These are phyloP conservation scores for Tricholoma saponaceum DNA, from an alignment of 768 basidiomycete species.

Conservation along the genomic window DNA sequence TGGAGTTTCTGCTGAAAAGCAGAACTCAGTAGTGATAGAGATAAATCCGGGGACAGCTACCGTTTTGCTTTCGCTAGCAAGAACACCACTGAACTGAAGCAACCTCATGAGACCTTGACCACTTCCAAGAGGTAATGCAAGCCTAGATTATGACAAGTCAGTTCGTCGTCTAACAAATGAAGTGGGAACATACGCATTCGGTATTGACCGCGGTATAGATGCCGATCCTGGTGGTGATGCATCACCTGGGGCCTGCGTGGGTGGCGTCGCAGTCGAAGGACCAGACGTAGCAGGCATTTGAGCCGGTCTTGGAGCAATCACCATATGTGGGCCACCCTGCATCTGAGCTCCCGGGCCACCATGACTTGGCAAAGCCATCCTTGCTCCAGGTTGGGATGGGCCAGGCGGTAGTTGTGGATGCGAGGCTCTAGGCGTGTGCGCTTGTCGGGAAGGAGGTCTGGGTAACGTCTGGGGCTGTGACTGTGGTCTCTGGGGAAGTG, in stretches of 20 bases:
- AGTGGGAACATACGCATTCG: constrained; percentile 8
- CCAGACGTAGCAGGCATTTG: constrained; percentile 15
- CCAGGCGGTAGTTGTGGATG: constrained; percentile 13
- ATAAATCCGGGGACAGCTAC: constrained; percentile 27
- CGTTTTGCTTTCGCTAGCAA: constrained; percentile 49
- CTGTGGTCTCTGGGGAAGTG: constrained; percentile 50
- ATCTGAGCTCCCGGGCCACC: constrained; percentile 15
- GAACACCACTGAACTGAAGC: constrained; percentile 64
- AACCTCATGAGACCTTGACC: constrained; percentile 66
- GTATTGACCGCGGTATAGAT: constrained; percentile 8
- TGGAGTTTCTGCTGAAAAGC: constrained; percentile 47
- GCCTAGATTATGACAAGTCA: constrained; percentile 6
- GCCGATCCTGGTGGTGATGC: constrained; percentile 13
- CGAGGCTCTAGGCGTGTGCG: constrained; percentile 15
- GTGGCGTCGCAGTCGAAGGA: constrained; percentile 16
- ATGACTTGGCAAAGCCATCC: constrained; percentile 11
- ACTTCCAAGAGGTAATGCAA: constrained; percentile 32
- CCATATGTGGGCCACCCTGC: constrained; percentile 21
- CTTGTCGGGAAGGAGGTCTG: constrained; percentile 11
- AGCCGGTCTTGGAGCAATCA: constrained; percentile 25
- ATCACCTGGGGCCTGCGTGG: constrained; percentile 21
- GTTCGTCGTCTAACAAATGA: constrained; percentile 4
- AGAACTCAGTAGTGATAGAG: constrained; percentile 3
- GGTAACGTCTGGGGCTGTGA: constrained; percentile 39
- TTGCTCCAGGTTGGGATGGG: constrained; percentile 2